phyloP scores from a whole-genome alignment of 2,329 filamentous ascomycete genomes.

The Colletotrichum graminicola region DNA sequence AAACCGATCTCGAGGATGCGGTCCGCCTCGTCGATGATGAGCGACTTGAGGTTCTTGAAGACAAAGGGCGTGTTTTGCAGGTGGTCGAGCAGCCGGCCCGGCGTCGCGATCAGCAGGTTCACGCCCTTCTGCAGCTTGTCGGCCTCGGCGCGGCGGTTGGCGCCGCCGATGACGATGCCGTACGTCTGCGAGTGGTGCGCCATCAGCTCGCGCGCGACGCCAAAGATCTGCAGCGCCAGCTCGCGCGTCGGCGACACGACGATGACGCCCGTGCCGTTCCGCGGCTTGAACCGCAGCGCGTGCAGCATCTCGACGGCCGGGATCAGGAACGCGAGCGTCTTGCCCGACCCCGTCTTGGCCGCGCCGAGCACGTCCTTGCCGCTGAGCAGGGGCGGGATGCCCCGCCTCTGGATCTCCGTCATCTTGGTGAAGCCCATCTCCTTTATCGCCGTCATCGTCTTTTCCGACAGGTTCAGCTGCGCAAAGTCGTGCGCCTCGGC shows the following conservation, averaged over 20 bases:
- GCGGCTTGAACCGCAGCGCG: slow-evolving; percentile 91
- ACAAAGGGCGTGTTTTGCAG: slow-evolving; percentile 92
- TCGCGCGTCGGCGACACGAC: slow-evolving; percentile 95
- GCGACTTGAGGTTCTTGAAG: slow-evolving; percentile 91
- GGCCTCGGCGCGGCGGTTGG: slow-evolving; percentile 89
- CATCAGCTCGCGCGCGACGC: slow-evolving; percentile 93
- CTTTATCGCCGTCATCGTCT: slow-evolving; percentile 87
- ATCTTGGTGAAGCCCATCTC: slow-evolving; percentile 96
- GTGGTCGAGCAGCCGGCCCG: slow-evolving; percentile 92
- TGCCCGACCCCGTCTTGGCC: slow-evolving; percentile 95
- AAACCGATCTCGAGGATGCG: slow-evolving; percentile 97
- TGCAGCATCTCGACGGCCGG: slow-evolving; percentile 94
- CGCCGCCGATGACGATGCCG: slow-evolving; percentile 95
- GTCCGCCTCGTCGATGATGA: slow-evolving; percentile 97
- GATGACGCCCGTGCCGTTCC: slow-evolving; percentile 93
- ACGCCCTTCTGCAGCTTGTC: slow-evolving; percentile 96
- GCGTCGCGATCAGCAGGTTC: slow-evolving; percentile 94
- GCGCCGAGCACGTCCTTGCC: slow-evolving; percentile 94
- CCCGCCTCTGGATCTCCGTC: slow-evolving; percentile 92
- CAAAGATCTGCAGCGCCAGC: slow-evolving; percentile 94
- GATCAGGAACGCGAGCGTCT: slow-evolving; percentile 94
- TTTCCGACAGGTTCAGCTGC: slow-evolving; percentile 87
- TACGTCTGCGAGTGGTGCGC: slow-evolving; percentile 93
- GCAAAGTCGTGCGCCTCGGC: slow-evolving; percentile 77
- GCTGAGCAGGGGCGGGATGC: slow-evolving; percentile 88